Evolutionary conservation across 306 rosid genomes (phyloP).

Genomic region (Cucurbita pepo): DNA sequence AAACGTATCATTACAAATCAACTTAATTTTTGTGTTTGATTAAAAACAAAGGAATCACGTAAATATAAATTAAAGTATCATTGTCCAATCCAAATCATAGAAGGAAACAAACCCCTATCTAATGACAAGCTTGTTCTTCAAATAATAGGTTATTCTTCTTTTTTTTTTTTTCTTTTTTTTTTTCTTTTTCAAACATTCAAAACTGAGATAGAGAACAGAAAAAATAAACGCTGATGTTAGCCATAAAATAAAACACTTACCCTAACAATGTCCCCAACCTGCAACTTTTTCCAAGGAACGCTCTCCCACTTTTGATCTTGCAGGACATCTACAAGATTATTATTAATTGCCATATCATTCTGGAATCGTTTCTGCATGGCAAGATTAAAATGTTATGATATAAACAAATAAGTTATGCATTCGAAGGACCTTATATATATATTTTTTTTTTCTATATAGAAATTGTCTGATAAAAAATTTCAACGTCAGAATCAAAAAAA

Average conservation of each 20-base stretch:
- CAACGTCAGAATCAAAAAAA: not conserved
- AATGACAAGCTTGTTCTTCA: not conserved
- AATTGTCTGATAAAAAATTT: not conserved
- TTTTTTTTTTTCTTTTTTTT: too few relatives aligned
- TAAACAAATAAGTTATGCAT: constrained; percentile 2
- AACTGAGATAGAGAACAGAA: not conserved
- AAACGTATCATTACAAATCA: not conserved
- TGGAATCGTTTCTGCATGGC: constrained; percentile 77
- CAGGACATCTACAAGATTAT: constrained; percentile 47
- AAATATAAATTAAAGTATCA: not conserved
- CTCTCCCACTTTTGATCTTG: constrained; percentile 74
- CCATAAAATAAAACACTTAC: constrained; percentile 26
- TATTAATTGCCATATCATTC: constrained; percentile 76
- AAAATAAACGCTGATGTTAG: not conserved
- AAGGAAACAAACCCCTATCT: not conserved
- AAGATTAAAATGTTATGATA: constrained; percentile 9
- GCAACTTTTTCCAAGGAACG: constrained; percentile 78
- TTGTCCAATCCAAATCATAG: not conserved
- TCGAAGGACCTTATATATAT: not conserved
- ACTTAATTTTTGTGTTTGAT: not conserved
- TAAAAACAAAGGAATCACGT: not conserved
- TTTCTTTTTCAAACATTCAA: not conserved
- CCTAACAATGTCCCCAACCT: constrained; percentile 79
- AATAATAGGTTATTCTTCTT: not conserved
- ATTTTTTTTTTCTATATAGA: not conserved